Evolutionary conservation across 129 eudicot genomes (phyloP).

Genomic region (Dittrichia graveolens): DNA sequence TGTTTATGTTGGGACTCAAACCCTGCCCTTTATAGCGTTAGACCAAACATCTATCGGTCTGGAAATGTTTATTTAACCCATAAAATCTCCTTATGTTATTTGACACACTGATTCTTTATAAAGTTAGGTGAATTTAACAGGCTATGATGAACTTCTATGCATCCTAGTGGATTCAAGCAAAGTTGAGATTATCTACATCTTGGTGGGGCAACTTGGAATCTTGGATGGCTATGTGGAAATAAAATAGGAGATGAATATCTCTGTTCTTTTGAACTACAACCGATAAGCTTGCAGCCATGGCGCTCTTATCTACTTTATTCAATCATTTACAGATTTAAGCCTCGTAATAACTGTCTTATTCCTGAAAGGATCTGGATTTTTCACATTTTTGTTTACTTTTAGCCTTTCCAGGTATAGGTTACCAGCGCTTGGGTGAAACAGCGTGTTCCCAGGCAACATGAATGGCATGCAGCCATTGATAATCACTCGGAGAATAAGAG

Average conservation of each 20-base stretch:
- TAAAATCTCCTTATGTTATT: not conserved
- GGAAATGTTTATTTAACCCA: too few species aligned
- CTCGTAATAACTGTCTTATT: not conserved
- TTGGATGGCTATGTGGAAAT: conserved; percentile 4
- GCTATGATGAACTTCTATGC: not conserved
- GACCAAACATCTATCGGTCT: too few species aligned
- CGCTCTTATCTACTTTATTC: not conserved
- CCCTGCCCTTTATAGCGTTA: too few species aligned
- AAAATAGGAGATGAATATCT: not conserved
- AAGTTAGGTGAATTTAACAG: not conserved
- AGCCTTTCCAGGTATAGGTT: too few species aligned
- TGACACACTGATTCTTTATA: not conserved
- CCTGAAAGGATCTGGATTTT: too few species aligned
- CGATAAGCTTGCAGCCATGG: conserved; percentile 7
- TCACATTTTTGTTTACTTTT: too few species aligned
- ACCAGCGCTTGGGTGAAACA: too few species aligned
- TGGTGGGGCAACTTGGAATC: conserved; percentile 25
- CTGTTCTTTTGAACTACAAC: not conserved
- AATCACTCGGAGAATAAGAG: too few species aligned
- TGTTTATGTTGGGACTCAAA: too few species aligned
- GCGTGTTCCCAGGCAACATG: too few species aligned
- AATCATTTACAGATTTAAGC: not conserved
- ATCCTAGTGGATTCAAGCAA: conserved; percentile 9
- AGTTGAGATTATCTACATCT: conserved; percentile 12
- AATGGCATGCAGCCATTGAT: too few species aligned